Conservation (phyloP, 495 filamentous ascomycete species). For the Melanomma pulvis-pyrius region DNA sequence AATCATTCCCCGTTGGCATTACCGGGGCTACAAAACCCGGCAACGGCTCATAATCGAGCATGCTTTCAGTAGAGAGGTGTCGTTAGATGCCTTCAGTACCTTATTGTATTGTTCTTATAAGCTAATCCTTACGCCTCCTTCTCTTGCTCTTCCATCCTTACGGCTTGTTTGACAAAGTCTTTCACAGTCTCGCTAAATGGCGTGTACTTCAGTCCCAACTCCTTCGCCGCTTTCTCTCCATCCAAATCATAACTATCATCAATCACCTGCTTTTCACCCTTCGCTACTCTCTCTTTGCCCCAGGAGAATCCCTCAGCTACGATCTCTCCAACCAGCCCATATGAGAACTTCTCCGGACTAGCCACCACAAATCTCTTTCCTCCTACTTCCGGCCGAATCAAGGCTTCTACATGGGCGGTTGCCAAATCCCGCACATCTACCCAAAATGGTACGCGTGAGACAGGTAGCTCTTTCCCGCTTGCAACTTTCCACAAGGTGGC, state of each 20-base stretch:
- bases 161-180: conserved; percentile 12
- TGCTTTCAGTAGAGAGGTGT: too few relatives aligned
- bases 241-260: conserved; percentile 46
- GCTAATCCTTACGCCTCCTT: too few relatives aligned
- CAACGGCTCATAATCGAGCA: too few relatives aligned
- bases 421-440: conserved; percentile 54
- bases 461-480: conserved; percentile 40
- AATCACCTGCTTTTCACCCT: conserved; percentile 40
- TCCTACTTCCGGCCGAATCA: conserved; percentile 42
- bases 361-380: conserved; percentile 47
- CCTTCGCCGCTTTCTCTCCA: conserved; percentile 48
- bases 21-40: too few relatives aligned
- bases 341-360: conserved; percentile 48
- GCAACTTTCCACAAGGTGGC: conserved; percentile 45
- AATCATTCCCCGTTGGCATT: too few relatives aligned
- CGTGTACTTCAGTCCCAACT: conserved; percentile 48
- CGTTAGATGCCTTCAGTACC: too few relatives aligned
- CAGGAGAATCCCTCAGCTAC: conserved; percentile 44
- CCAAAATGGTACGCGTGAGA: conserved; percentile 46
- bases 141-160: conserved; percentile 10
- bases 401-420: conserved; percentile 49
- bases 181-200: conserved; percentile 49
- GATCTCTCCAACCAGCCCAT: conserved; percentile 47
- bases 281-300: conserved; percentile 38
- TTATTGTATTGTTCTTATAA: too few relatives aligned